These are phyloP conservation scores for Dalbergia cultrata DNA, from an alignment of 306 rosid genomes.

Conservation along the genomic window DNA sequence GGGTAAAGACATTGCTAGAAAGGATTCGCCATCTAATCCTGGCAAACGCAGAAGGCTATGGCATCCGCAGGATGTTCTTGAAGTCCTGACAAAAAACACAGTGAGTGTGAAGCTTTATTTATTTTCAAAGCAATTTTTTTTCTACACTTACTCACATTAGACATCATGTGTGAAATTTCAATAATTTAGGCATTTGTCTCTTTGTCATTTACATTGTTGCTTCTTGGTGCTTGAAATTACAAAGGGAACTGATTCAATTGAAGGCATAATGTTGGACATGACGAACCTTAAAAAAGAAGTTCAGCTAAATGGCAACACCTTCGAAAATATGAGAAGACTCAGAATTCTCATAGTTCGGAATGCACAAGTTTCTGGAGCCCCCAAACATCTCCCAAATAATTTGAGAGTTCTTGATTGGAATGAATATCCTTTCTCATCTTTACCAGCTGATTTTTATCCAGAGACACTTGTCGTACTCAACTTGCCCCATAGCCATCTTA, in stretches of 20 bases:
- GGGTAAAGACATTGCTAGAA: slow-evolving; percentile 51
- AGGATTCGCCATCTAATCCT: slow-evolving; percentile 36
- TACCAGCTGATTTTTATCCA: slow-evolving; percentile 50
- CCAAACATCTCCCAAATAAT: slow-evolving; percentile 45
- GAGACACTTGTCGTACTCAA: slow-evolving; percentile 42
- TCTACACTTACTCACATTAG: background rate
- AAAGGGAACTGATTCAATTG: slow-evolving; percentile 41
- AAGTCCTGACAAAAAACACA: background rate
- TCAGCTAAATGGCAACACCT: slow-evolving; percentile 34
- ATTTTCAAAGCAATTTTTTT: background rate
- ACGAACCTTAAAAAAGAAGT: slow-evolving; percentile 25
- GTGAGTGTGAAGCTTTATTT: slow-evolving; percentile 31
- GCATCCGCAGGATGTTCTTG: slow-evolving; percentile 48
- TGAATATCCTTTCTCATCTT: slow-evolving; percentile 37
- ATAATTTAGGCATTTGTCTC: background rate
- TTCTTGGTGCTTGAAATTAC: slow-evolving; percentile 26
- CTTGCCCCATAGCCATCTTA: slow-evolving; percentile 42
- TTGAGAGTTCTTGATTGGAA: slow-evolving; percentile 57
- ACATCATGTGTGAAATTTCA: background rate
- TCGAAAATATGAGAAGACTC: slow-evolving; percentile 42
- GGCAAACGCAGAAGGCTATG: slow-evolving; percentile 49
- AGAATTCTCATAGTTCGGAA: slow-evolving; percentile 43
- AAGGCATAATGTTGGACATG: slow-evolving; percentile 46
- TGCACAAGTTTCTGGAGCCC: slow-evolving; percentile 31
- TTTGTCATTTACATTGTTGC: background rate